Conservation (phyloP, 139 green algal genomes). For the Haematococcus lacustris region DNA sequence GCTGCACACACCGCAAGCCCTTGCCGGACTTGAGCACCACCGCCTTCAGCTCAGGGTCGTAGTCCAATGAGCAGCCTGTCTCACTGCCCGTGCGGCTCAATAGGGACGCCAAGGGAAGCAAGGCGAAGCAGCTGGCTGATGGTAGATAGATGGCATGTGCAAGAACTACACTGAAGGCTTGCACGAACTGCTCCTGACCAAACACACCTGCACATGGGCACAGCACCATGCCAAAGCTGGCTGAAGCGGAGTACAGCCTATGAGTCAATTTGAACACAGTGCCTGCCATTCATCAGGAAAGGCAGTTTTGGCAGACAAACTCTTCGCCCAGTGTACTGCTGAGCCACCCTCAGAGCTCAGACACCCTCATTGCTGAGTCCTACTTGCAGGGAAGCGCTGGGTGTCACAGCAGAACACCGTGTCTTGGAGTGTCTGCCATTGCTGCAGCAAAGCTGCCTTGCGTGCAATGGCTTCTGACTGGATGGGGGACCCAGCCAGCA, state of each 20-base stretch:
- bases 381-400: too few relatives aligned
- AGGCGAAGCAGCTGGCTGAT: slow-evolving; percentile 78
- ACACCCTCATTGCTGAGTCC: too few relatives aligned
- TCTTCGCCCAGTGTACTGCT: too few relatives aligned
- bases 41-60: slow-evolving; percentile 42
- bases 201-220: slow-evolving; percentile 45
- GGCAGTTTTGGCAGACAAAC: too few relatives aligned
- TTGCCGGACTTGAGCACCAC: too few relatives aligned
- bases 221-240: too few relatives aligned
- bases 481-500: slow-evolving; percentile 54
- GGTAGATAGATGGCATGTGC: slow-evolving; percentile 72
- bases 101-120: slow-evolving; percentile 64
- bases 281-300: too few relatives aligned
- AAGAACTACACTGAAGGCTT: slow-evolving; percentile 77
- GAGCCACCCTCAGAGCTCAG: too few relatives aligned
- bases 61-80: slow-evolving; percentile 64
- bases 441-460: slow-evolving; percentile 34
- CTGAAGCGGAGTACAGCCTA: too few relatives aligned
- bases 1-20: too few relatives aligned
- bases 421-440: slow-evolving; percentile 51
- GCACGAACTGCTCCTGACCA: slow-evolving; percentile 52
- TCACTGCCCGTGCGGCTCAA: slow-evolving; percentile 50
- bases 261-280: too few relatives aligned
- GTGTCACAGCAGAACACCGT: slow-evolving; percentile 17
- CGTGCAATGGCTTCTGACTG: slow-evolving; percentile 39